A percentile compares a stretch with the other conserved stretches of the same genome.
These are phyloP conservation scores for Solanum neorickii DNA, from an alignment of 257 asterid species.

Conservation along the genomic window DNA sequence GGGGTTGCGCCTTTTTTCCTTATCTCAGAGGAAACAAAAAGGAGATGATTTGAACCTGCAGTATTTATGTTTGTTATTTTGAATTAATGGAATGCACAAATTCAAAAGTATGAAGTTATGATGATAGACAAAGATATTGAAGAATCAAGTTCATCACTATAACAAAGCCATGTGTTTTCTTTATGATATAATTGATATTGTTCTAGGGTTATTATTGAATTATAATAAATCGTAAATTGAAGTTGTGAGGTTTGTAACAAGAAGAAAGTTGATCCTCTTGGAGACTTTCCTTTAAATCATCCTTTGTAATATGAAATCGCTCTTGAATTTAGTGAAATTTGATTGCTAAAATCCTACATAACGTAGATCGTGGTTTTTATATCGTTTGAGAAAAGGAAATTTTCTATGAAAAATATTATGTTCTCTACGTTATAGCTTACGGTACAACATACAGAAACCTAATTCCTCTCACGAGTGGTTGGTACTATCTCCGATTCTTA, in stretches of 20 bases:
- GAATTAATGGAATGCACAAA: not conserved
- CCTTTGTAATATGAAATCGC: not conserved
- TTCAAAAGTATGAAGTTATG: not conserved
- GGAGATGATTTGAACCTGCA: not conserved
- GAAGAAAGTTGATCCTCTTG: too few species aligned
- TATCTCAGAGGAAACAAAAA: not conserved
- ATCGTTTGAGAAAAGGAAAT: not conserved
- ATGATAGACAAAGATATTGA: not conserved
- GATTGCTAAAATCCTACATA: too few species aligned
- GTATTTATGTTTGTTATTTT: not conserved
- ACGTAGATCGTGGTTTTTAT: not conserved
- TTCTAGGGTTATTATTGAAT: too few species aligned
- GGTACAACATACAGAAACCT: not conserved
- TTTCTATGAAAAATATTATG: not conserved
- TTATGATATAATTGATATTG: too few species aligned
- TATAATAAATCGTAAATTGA: too few species aligned
- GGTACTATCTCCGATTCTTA: not conserved
- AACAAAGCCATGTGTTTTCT: too few species aligned
- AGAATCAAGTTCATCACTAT: not conserved
- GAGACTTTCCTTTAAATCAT: too few species aligned
- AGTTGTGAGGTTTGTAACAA: too few species aligned
- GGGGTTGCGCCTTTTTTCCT: not conserved
- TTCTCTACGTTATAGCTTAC: not conserved
- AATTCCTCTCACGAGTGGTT: not conserved
- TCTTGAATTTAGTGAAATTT: too few species aligned